These are phyloP conservation scores for Larix kaempferi DNA, from an alignment of 75 land plant genomes.

Conservation along the genomic window DNA sequence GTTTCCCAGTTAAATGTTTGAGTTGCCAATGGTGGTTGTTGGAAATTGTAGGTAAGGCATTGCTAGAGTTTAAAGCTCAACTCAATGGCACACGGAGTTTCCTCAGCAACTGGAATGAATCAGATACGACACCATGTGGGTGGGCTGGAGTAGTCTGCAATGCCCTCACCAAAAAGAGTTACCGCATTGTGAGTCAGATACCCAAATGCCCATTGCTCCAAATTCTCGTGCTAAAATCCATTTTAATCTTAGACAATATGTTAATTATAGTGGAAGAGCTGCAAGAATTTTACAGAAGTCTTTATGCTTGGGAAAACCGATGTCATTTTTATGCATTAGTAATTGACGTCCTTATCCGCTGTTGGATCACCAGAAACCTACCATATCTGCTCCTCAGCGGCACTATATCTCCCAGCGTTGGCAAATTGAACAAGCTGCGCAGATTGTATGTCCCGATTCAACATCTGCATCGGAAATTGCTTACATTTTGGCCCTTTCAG, in stretches of 20 bases:
- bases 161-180: conserved; percentile 41
- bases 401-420: conserved; percentile 72
- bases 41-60: conserved; percentile 33
- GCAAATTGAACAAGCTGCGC: conserved; percentile 62
- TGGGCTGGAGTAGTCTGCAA: conserved; percentile 72
- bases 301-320: too few species aligned
- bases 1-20: not conserved
- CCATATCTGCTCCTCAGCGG: conserved; percentile 78
- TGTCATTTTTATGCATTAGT: not conserved
- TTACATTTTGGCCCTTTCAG: not conserved
- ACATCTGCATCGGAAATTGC: conserved; percentile 4
- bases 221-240: too few species aligned
- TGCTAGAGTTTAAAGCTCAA: conserved; percentile 47
- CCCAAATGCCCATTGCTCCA: not conserved
- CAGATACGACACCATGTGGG: conserved; percentile 50
- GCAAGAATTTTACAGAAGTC: too few species aligned
- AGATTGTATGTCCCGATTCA: conserved; percentile 56
- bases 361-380: conserved; percentile 45
- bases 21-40: not conserved
- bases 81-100: conserved; percentile 35
- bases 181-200: conserved; percentile 38
- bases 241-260: too few species aligned
- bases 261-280: too few species aligned
- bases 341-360: not conserved
- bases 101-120: conserved; percentile 43